phyloP scores from a whole-genome alignment of 2,329 filamentous ascomycete genomes.

The Apiospora rasikravindrae region DNA sequence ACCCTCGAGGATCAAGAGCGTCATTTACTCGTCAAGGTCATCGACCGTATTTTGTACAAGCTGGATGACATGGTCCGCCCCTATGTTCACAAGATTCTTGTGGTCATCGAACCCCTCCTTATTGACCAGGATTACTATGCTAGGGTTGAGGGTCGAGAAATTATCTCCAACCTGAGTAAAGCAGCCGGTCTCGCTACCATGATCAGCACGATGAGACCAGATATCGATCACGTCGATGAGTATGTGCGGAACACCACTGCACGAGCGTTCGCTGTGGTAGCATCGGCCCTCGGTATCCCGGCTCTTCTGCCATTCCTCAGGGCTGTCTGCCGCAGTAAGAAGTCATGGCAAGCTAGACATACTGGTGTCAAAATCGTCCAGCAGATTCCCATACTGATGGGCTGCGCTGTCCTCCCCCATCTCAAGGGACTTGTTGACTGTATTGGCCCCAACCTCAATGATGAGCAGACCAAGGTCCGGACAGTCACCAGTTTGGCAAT shows the following conservation, averaged over 20 bases:
- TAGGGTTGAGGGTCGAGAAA: slow-evolving; percentile 95
- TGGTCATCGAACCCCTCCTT: slow-evolving; percentile 97
- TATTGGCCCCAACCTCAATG: slow-evolving; percentile 93
- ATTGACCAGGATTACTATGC: slow-evolving; percentile 99
- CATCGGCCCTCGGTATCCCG: slow-evolving; percentile 93
- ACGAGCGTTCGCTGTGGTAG: slow-evolving; percentile 94
- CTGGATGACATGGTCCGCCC: slow-evolving; percentile 94
- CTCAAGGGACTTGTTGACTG: slow-evolving; percentile 96
- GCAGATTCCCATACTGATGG: slow-evolving; percentile 98
- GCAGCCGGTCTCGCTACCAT: slow-evolving; percentile 96
- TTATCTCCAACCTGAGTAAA: slow-evolving; percentile 97
- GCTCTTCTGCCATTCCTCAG: slow-evolving; percentile 92
- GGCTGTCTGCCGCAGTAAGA: slow-evolving; percentile 96
- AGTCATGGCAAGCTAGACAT: slow-evolving; percentile 97
- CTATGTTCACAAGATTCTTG: slow-evolving; percentile 97
- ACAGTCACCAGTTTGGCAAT: slow-evolving; percentile 96
- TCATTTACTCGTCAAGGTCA: slow-evolving; percentile 97
- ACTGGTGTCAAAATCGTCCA: slow-evolving; percentile 99
- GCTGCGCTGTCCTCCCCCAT: slow-evolving; percentile 93
- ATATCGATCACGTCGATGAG: slow-evolving; percentile 98
- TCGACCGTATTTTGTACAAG: slow-evolving; percentile 98
- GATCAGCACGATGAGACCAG: slow-evolving; percentile 99
- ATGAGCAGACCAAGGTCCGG: slow-evolving; percentile 96
- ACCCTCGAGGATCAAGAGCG: slow-evolving; percentile 97
- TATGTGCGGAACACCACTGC: slow-evolving; percentile 98